phyloP scores from a whole-genome alignment of 805 yeast genomes.

The Cyberlindnera xylosilytica region DNA sequence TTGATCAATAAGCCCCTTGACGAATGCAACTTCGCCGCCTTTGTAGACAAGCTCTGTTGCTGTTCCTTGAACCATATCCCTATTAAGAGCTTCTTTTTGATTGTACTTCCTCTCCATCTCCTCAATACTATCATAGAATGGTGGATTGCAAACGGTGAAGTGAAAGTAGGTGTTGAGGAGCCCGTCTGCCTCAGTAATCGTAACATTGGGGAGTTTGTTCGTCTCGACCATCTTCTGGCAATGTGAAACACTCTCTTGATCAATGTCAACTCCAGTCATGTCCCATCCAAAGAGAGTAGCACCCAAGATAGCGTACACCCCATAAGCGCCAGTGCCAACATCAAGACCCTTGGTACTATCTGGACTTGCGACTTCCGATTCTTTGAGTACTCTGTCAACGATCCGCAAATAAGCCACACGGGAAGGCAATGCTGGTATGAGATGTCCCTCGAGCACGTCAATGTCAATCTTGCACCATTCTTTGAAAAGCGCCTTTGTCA shows the following conservation, averaged over 20 bases:
- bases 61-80: conserved; percentile 31
- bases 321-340: conserved; percentile 48
- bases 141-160: conserved; percentile 51
- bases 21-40: conserved; percentile 47
- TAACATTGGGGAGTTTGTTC: conserved; percentile 27
- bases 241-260: conserved; percentile 29
- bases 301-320: conserved; percentile 44
- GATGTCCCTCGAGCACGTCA: conserved; percentile 6
- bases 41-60: conserved; percentile 36
- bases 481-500: conserved; percentile 17
- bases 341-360: conserved; percentile 33
- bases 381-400: conserved; percentile 9
- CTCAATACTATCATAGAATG: conserved; percentile 39
- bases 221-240: conserved; percentile 28
- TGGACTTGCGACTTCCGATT: conserved; percentile 4
- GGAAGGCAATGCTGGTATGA: conserved; percentile 23
- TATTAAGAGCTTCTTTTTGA: conserved; percentile 25
- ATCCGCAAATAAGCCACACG: conserved; percentile 13
- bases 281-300: conserved; percentile 24
- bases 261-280: conserved; percentile 43
- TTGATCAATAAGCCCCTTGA: conserved; percentile 33
- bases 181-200: conserved; percentile 16
- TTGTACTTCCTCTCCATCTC: conserved; percentile 30
- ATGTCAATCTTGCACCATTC: conserved; percentile 11
- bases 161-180: conserved; percentile 12